Base-by-base conservation (phyloP, 106 monocot species). In the Allium fistulosum region DNA sequence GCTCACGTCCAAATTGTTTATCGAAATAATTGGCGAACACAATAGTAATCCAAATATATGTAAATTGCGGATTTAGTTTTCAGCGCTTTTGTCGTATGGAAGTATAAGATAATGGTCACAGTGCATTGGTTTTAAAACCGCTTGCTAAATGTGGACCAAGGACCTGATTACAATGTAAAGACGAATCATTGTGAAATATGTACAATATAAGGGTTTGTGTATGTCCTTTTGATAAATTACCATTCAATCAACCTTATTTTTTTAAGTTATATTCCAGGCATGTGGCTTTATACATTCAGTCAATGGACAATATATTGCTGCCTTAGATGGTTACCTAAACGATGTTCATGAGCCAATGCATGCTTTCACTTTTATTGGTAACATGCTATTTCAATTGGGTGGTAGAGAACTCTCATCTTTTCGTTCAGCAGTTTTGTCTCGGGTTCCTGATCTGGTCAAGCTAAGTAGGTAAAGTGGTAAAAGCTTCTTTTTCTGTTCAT, bases 291-390 rank as follows among this genome's bases (percentile, higher is more conserved):
- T 99, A 70, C 66, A 92, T 71, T 77, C 58, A 46, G 81, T 72
- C 62, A 84, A 65, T 68, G 75, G 81, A 5, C 69, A 87, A 48
- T 76, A 79, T 79, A 53, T 90, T 71, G 61, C 80, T 63, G 88
- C 97, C 71, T 68, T 99, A 59, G 92, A 99, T 81, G 79, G 92
- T 75, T 99, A 90, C 71, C 89, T 92, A 92, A 87, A 85, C 76
- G 97, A 99, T 62, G 17, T 72, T 7, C 61, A 83, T 69, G 97
- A 93, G 66, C 86, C 89, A 73, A 61, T 81, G 26, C 78, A 87
- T 85, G 77, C 92, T 49, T 99, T 99, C 77, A 77, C 85, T 74
- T 99, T 93, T 66, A 87, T 99, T 26, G 68, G 85, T 70, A 85
- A 81, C 18, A 84, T 81, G 80, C 49, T 99, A 28, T 62, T 67